Percentiles rank a stretch among this genome's conserved stretches.
phyloP scores from a whole-genome alignment of 805 yeast species.

The Kluyveromyces aestuarii region DNA sequence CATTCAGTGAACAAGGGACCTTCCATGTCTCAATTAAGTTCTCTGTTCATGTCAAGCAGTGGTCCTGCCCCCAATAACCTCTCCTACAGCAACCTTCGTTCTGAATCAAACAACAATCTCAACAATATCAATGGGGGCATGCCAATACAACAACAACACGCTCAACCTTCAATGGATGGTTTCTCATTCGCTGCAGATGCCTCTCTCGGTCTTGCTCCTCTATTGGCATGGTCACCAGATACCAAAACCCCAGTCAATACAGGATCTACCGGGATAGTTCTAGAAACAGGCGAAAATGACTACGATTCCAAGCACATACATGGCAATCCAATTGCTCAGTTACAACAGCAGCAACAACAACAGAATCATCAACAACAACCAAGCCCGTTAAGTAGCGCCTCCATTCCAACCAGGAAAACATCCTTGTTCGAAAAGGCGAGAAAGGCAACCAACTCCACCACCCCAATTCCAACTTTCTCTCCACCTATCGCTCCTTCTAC shows the following conservation, averaged over 20 bases:
- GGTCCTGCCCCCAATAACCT: not conserved
- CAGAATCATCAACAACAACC: not conserved
- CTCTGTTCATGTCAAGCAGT: conserved; percentile 4
- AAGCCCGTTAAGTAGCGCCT: not conserved
- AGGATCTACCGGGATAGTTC: not conserved
- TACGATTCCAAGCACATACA: conserved; percentile 7
- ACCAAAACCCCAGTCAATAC: not conserved
- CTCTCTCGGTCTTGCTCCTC: conserved; percentile 64
- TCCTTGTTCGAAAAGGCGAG: not conserved
- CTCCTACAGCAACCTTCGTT: conserved; percentile 1
- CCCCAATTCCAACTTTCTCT: not conserved
- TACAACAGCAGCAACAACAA: conserved; percentile 3
- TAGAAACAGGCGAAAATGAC: not conserved
- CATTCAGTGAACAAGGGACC: conserved; percentile 4
- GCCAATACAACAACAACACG: not conserved
- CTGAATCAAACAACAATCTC: not conserved
- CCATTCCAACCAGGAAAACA: not conserved
- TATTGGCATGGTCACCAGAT: conserved; percentile 37
- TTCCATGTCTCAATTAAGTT: conserved; percentile 11
- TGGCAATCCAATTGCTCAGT: conserved; percentile 1
- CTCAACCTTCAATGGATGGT: conserved; percentile 13
- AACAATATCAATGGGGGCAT: not conserved
- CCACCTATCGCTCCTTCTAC: not conserved
- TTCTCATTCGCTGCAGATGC: conserved; percentile 75
- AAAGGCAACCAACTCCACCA: not conserved